These are phyloP conservation scores for Hericium coralloides DNA, from an alignment of 768 basidiomycete species.

Conservation along the genomic window DNA sequence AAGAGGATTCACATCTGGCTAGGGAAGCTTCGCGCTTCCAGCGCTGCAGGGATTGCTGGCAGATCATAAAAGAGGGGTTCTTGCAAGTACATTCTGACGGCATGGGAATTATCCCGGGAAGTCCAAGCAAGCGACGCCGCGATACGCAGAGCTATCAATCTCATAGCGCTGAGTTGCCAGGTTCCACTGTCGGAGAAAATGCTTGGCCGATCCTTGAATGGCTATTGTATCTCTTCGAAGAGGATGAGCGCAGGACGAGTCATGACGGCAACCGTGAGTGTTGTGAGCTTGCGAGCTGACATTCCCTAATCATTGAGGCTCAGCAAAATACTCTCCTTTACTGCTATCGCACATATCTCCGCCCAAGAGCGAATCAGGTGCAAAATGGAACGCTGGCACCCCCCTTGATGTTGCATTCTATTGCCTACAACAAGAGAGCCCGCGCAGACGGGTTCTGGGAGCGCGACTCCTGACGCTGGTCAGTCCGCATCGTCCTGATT, in stretches of 20 bases:
- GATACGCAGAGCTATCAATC: conserved; percentile 20
- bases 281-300: not conserved
- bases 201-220: conserved; percentile 71
- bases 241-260: conserved; percentile 40
- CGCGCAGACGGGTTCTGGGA: conserved; percentile 15
- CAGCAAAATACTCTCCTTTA: conserved; percentile 40
- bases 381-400: conserved; percentile 46
- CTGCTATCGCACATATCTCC: conserved; percentile 52
- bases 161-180: conserved; percentile 17
- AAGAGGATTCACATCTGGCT: conserved; percentile 11
- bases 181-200: conserved; percentile 40
- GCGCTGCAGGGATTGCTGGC: conserved; percentile 16
- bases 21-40: conserved; percentile 10
- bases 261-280: conserved; percentile 30
- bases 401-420: conserved; percentile 37
- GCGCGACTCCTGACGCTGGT: conserved; percentile 23
- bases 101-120: not conserved
- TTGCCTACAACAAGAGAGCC: conserved; percentile 20
- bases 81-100: conserved; percentile 3
- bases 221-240: conserved; percentile 59
- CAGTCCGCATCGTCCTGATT: conserved; percentile 8
- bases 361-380: conserved; percentile 34
- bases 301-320: conserved; percentile 4
- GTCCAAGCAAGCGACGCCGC: conserved; percentile 16
- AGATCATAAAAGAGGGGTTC: conserved; percentile 12